phyloP scores from a whole-genome alignment of 2,329 filamentous ascomycete genomes.

The Fusarium sp. region DNA sequence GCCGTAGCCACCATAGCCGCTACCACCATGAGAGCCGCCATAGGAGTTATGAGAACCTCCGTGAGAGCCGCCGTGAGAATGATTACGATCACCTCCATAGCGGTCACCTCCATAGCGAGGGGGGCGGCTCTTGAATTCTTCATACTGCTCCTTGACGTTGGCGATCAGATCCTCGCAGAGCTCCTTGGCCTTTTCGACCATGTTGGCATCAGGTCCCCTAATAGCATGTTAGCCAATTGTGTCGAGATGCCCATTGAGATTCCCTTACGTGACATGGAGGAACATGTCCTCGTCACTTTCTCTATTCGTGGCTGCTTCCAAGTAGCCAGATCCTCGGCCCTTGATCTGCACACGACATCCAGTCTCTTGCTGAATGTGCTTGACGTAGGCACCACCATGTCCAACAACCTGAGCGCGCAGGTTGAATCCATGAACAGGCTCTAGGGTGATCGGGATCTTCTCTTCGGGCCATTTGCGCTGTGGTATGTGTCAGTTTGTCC shows the following conservation, averaged over 20 bases:
- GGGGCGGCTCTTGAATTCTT: constrained; percentile 87
- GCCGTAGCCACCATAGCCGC: constrained; percentile 44
- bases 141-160: constrained; percentile 90
- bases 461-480: constrained; percentile 99
- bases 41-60: constrained; percentile 43
- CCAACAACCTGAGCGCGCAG: constrained; percentile 96
- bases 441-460: constrained; percentile 89
- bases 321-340: constrained; percentile 92
- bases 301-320: constrained; percentile 86
- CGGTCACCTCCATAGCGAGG: constrained; percentile 66
- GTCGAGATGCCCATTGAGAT: not conserved
- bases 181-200: constrained; percentile 88
- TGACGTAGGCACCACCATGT: constrained; percentile 93
- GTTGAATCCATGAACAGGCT: constrained; percentile 94
- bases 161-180: constrained; percentile 88
- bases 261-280: constrained; percentile 88
- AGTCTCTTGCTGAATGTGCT: constrained; percentile 97
- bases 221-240: constrained; percentile 47
- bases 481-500: constrained; percentile 25
- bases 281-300: constrained; percentile 98
- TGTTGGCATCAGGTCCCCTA: constrained; percentile 86
- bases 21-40: constrained; percentile 43
- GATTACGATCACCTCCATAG: constrained; percentile 53
- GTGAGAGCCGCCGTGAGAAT: constrained; percentile 46
- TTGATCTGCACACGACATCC: constrained; percentile 98